phyloP scores from a whole-genome alignment of 1,284 basidiomycete species.

The Cerioporus squamosus region DNA sequence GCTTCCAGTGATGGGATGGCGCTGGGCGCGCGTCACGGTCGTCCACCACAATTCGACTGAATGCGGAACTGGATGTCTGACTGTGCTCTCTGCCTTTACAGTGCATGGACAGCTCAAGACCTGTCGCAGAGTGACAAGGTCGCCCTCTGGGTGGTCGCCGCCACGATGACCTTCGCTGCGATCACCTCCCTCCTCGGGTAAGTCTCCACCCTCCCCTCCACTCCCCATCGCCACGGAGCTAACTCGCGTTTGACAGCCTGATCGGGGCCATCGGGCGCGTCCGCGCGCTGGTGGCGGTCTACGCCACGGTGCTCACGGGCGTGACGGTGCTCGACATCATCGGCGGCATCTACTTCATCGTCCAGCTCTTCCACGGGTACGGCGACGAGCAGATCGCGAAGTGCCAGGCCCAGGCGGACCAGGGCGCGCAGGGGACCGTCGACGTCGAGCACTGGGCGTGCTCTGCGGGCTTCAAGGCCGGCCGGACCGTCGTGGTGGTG shows the following conservation, averaged over 20 bases:
- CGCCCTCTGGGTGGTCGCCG: constrained; percentile 50
- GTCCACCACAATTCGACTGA: no score
- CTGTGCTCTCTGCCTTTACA: not conserved
- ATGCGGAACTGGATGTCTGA: not conserved
- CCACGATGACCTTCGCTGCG: constrained; percentile 52
- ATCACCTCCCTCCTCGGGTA: constrained; percentile 56
- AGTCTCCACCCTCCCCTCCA: constrained; percentile 20
- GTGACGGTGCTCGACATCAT: constrained; percentile 54
- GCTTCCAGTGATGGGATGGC: not conserved
- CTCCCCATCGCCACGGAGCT: no score
- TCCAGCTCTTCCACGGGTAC: constrained; percentile 32
- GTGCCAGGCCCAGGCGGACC: constrained; percentile 11
- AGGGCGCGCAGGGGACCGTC: constrained; percentile 23
- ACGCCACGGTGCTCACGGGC: constrained; percentile 47
- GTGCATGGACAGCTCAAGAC: constrained; percentile 25
- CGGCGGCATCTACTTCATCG: constrained; percentile 49
- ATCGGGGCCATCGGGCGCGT: constrained; percentile 50
- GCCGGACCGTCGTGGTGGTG: constrained; percentile 30
- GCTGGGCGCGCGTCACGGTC: not conserved
- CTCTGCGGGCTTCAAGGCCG: constrained; percentile 32
- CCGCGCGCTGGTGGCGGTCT: constrained; percentile 48
- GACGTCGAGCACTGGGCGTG: constrained; percentile 35
- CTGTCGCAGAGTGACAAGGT: constrained; percentile 40
- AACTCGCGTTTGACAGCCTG: constrained; percentile 38
- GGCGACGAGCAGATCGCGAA: constrained; percentile 21